Evolutionary conservation across 257 asterid species (phyloP).

Genomic region (Petrea volubilis): DNA sequence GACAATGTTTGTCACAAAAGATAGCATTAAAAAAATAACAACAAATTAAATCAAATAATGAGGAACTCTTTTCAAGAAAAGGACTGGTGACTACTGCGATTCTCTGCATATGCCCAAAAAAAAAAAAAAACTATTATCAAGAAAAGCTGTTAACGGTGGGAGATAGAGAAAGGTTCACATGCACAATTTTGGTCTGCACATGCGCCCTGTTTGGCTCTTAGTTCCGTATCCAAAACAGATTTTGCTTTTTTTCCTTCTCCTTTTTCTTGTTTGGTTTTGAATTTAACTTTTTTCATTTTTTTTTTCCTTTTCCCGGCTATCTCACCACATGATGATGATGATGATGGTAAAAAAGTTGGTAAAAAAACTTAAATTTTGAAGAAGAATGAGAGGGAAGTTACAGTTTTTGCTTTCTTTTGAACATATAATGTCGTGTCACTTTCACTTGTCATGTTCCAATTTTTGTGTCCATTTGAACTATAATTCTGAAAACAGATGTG

Average conservation of each 20-base stretch:
- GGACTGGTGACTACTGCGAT: background rate
- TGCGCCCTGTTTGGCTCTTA: constrained; percentile 34
- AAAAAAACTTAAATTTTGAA: too few species aligned
- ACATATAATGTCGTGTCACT: constrained; percentile 3
- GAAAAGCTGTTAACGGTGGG: constrained; percentile 15
- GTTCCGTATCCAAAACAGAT: constrained; percentile 26
- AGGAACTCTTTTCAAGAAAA: background rate
- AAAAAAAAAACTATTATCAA: background rate
- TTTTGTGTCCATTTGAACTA: constrained; percentile 2
- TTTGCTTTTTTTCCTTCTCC: background rate
- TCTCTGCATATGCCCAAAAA: background rate
- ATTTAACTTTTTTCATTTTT: too few species aligned
- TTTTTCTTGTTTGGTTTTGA: background rate
- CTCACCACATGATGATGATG: background rate
- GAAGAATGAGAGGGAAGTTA: constrained; percentile 23
- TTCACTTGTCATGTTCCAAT: constrained; percentile 2
- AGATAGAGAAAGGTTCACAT: constrained; percentile 23
- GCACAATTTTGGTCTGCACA: constrained; percentile 19
- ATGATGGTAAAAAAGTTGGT: background rate
- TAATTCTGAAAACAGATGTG: background rate
- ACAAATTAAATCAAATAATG: background rate
- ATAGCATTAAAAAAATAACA: background rate
- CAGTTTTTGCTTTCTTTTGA: constrained; percentile 21
- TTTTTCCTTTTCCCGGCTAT: background rate
- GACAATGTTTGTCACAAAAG: constrained; percentile 14